Evolutionary conservation across 2,329 filamentous ascomycete species (phyloP), one percentile per base, ranked within the genome.

Genomic region (Talaromyces sp.): DNA sequence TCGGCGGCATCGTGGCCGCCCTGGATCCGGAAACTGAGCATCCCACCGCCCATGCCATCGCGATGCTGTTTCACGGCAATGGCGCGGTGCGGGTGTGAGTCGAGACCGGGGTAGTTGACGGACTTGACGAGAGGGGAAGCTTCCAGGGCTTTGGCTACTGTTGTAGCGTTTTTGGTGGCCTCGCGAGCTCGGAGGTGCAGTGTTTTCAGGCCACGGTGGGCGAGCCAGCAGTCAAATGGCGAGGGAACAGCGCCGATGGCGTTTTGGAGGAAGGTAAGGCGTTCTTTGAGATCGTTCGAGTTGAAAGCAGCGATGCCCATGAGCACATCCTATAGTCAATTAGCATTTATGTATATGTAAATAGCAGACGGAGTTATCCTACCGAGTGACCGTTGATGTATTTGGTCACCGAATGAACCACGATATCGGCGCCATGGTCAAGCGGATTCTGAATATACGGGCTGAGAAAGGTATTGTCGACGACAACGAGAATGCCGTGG

Each of bases 291-390:
- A 18, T 87, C 84, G 61, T 92, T 87, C 33, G 89, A 90, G 84
- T 97, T 98, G 85, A 96, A 96, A 57, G 95, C 95, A 54, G 92
- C 94, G 33, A 95, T 90, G 67, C 95, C 95, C 95, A 99, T 99
- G 70, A 98, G 88, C 8, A 99, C 95, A 76, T 99, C 95, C 74
- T 87, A 55, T 33, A 42, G 14, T 10, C 2, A 28, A 23, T 8
- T 23, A 4, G 18, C 42, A n/a, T 8, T 9, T 10, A 52, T 2
- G 28, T 28, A 23, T 23, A 23, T 23, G 2, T 23, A 23, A 23
- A 23, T 23, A 6, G 4, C 42, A 27, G 42, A 59, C 28, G 5
- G 16, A 18, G 12, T 9, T 18, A 56, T 67, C 77, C 59, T 73
- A 81, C 79, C 1, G 84, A 87, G 81, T 99, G 95, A 57, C 95